Conservation (phyloP, 169 alveolate genomes). For the Nephromyces sp. region DNA sequence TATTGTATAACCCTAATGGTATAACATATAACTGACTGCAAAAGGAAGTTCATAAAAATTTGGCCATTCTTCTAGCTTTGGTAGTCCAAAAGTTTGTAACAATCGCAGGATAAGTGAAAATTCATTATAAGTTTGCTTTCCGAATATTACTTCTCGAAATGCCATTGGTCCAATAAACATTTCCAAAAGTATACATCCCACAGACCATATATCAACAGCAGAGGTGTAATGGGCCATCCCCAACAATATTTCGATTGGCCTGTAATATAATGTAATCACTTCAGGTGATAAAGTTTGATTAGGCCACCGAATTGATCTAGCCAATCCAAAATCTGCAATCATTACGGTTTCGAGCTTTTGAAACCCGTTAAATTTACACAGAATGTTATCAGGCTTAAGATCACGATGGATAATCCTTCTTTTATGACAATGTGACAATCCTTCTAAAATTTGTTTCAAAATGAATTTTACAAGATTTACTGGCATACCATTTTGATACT, state of each 20-base stretch:
- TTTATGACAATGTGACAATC: conserved; percentile 30
- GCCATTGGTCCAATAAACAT: conserved; percentile 11
- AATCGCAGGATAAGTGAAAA: background rate
- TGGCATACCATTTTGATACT: conserved; percentile 17
- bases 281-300: conserved; percentile 36
- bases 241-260: conserved; percentile 92
- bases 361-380: conserved; percentile 1
- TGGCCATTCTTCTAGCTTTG: conserved; percentile 13
- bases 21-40: background rate
- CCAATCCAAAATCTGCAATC: conserved; percentile 76
- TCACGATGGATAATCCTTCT: conserved; percentile 33
- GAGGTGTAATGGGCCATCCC: conserved; percentile 86
- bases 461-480: background rate
- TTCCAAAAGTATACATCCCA: conserved; percentile 21
- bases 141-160: background rate
- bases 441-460: conserved; percentile 19
- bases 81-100: conserved; percentile 10
- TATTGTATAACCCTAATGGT: too few species aligned
- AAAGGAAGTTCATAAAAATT: background rate
- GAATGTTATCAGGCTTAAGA: conserved; percentile 30
- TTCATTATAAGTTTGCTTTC: background rate
- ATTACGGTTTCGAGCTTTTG: background rate
- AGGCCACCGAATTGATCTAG: conserved; percentile 59
- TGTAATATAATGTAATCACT: conserved; percentile 87
- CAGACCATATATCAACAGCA: conserved; percentile 93